Percentiles rank a stretch among this genome's conserved stretches.
phyloP scores from a whole-genome alignment of 345 rosid species.

The Linum lewisii region DNA sequence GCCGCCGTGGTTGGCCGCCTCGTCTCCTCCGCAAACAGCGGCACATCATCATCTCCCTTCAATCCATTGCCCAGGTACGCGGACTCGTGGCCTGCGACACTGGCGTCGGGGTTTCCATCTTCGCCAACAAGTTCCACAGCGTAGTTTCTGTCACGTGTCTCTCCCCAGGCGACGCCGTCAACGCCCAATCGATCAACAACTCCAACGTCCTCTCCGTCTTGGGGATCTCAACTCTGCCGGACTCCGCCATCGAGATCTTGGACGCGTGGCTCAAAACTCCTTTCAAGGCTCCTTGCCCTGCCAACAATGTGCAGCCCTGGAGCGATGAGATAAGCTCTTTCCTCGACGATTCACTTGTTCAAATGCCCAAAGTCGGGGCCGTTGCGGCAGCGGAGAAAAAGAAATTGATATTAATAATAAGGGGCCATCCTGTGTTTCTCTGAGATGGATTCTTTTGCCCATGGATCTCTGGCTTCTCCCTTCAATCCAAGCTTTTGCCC shows the following conservation, averaged over 20 bases:
- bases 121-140: conserved; percentile 86
- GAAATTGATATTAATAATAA: too few relatives aligned
- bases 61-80: conserved; percentile 31
- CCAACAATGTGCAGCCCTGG: conserved; percentile 52
- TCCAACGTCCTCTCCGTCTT: conserved; percentile 79
- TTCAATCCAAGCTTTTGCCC: too few relatives aligned
- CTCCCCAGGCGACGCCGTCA: conserved; percentile 49
- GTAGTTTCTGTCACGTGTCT: conserved; percentile 74
- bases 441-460: too few relatives aligned
- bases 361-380: conserved; percentile 46
- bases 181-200: conserved; percentile 69
- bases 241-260: conserved; percentile 52
- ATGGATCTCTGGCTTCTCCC: too few relatives aligned
- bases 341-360: conserved; percentile 39
- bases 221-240: conserved; percentile 44
- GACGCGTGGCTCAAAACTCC: conserved; percentile 60
- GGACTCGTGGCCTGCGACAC: conserved; percentile 79
- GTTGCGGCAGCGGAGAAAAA: background rate
- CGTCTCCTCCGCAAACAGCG: conserved; percentile 31
- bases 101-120: conserved; percentile 68
- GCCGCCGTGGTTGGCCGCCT: conserved; percentile 81
- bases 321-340: conserved; percentile 39
- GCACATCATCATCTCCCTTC: conserved; percentile 13
- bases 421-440: too few relatives aligned
- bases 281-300: conserved; percentile 76